Conservation (phyloP, 78 protist species). For the Speleostelium caveatum region DNA sequence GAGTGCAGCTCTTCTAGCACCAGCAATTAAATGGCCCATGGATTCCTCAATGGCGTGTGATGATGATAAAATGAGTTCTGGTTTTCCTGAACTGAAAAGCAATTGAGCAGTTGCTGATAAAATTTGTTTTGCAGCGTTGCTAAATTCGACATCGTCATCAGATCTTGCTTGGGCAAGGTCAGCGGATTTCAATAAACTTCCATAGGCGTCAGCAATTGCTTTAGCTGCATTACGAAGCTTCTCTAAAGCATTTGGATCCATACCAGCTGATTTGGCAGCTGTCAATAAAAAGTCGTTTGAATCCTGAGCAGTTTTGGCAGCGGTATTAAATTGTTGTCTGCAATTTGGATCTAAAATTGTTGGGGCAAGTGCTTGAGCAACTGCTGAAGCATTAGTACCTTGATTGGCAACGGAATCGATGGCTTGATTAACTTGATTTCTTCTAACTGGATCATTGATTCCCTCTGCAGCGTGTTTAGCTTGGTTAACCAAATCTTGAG, state of each 20-base stretch:
- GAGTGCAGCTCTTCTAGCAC: slow-evolving; percentile 74
- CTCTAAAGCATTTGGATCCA: slow-evolving; percentile 54
- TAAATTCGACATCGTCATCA: slow-evolving; percentile 77
- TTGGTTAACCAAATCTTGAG: slow-evolving; percentile 72
- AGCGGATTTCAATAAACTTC: slow-evolving; percentile 55
- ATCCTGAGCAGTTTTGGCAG: slow-evolving; percentile 78
- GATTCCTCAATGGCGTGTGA: slow-evolving; percentile 46
- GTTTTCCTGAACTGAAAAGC: slow-evolving; percentile 46
- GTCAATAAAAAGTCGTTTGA: slow-evolving; percentile 19
- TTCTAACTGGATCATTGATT: slow-evolving; percentile 45
- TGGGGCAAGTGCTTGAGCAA: slow-evolving; percentile 73
- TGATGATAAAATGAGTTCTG: slow-evolving; percentile 29
- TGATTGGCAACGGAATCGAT: slow-evolving; percentile 15
- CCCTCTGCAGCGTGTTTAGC: not conserved
- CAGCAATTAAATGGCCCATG: slow-evolving; percentile 78
- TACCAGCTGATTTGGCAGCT: slow-evolving; percentile 46
- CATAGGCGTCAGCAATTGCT: slow-evolving; percentile 75
- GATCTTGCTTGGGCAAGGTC: slow-evolving; percentile 71
- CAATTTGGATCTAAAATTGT: slow-evolving; percentile 77
- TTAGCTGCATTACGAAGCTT: slow-evolving; percentile 38
- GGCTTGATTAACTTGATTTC: slow-evolving; percentile 37
- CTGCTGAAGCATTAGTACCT: slow-evolving; percentile 60
- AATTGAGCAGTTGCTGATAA: slow-evolving; percentile 62
- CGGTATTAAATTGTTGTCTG: slow-evolving; percentile 52
- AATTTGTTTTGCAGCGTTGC: slow-evolving; percentile 57